Evolutionary conservation across 495 filamentous ascomycete species (phyloP).

Genomic region (Tetracladium marchalianum): DNA sequence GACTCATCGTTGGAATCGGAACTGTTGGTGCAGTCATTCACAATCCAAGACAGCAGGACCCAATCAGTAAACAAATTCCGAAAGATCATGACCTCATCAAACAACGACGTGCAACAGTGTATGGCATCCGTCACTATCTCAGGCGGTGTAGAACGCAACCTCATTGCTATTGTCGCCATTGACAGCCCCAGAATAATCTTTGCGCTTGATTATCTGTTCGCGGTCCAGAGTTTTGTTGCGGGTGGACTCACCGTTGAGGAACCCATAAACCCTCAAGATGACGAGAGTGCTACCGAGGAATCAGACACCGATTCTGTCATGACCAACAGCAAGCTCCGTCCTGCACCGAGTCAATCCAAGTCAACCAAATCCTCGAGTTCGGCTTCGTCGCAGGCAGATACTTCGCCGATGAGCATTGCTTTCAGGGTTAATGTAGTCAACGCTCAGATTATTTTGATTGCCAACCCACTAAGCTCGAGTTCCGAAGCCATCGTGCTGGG

Average conservation of each 20-base stretch:
- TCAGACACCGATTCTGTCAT: constrained; percentile 43
- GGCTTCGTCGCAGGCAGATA: constrained; percentile 17
- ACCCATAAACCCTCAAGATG: constrained; percentile 40
- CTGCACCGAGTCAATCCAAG: background rate
- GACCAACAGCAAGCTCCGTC: constrained; percentile 5
- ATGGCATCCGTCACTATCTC: constrained; percentile 96
- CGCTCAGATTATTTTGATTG: constrained; percentile 90
- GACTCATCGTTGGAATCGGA: constrained; percentile 91
- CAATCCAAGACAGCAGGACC: constrained; percentile 80
- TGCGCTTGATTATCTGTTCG: constrained; percentile 88
- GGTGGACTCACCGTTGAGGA: constrained; percentile 55
- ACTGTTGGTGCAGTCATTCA: constrained; percentile 87
- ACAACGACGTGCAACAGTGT: constrained; percentile 88
- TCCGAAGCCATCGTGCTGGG: constrained; percentile 94
- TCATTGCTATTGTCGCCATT: constrained; percentile 88
- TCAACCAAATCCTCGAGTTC: constrained; percentile 6
- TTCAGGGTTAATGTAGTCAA: constrained; percentile 92
- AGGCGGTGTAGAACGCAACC: constrained; percentile 67
- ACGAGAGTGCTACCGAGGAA: constrained; percentile 45
- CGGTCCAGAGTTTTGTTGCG: constrained; percentile 71
- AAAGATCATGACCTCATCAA: constrained; percentile 95
- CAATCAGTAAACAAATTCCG: constrained; percentile 88
- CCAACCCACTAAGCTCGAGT: constrained; percentile 77
- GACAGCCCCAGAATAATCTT: constrained; percentile 94
- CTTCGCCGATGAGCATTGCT: constrained; percentile 59